Evolutionary conservation across 805 yeast genomes (phyloP), one percentile per base, ranked within the genome.

Genomic region (Komagataella populi): DNA sequence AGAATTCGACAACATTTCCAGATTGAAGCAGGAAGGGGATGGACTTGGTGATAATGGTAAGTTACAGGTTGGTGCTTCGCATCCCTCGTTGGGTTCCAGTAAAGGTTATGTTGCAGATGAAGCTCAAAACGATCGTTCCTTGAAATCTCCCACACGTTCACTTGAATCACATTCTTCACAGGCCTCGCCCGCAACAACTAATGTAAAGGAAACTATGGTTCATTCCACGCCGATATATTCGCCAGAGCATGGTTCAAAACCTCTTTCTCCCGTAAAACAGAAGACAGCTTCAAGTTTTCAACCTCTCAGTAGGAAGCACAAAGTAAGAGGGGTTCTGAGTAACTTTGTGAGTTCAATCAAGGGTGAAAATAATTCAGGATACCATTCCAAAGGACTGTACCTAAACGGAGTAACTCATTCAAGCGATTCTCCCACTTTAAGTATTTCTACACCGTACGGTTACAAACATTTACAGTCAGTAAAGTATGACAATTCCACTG

Each of bases 391-490:
- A 10, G 14, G 39, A 10, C 14, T 30, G 12, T 10, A 30, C 39
- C 10, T 30, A 10, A 30, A 30, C n/a, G 39, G 39, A 5, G 39
- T 30, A 30, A 30, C 14, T 30, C 39, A 30, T 30, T 30, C 39
- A 30, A 10, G 14, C 3, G 39, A 30, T 30, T 8, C 39, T 30
- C 39, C 39, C 14, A 2, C 63, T 6, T 59, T 74, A 45, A 80
- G 80, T 57, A 93, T 91, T 49, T 86, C 96, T n/a, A 83, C 88
- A 0, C 99, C 99, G 0, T 88, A 84, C 64, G 88, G 87, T 60
- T 84, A 93, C 16, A 83, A 87, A 61, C 96, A 90, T 61, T 84
- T 88, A 43, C 88, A 93, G 16, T 98, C 93, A 61, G 98, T 93
- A 7, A 96, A 96, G 22, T 83, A 87, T 49, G 96, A 91, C 64